A percentile compares a stretch with the other conserved stretches of the same genome.
Conservation (phyloP, 2,329 filamentous ascomycete genomes). For the Aspergillus sp. region DNA sequence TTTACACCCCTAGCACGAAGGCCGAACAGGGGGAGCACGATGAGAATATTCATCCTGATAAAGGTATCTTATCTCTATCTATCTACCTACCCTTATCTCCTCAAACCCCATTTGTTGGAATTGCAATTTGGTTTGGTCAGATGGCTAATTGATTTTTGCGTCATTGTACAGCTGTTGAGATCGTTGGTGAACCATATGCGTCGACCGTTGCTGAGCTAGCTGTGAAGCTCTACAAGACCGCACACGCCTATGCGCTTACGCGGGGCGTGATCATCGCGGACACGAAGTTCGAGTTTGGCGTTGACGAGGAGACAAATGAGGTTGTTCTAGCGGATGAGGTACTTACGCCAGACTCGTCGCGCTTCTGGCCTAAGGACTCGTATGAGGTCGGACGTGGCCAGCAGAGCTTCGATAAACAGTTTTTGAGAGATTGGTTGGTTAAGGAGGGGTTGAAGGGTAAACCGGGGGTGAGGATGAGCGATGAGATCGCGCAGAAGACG, state of each 20-base stretch:
- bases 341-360: constrained; percentile 76
- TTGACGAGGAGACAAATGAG: constrained; percentile 63
- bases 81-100: not conserved
- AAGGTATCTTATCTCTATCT: constrained; percentile 44
- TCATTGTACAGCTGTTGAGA: constrained; percentile 46
- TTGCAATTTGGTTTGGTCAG: not conserved
- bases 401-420: constrained; percentile 87
- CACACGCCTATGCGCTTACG: constrained; percentile 45
- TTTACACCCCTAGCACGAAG: constrained; percentile 84
- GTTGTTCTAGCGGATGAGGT: constrained; percentile 82
- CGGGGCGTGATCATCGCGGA: constrained; percentile 76
- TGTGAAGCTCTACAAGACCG: constrained; percentile 61
- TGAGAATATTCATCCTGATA: constrained; percentile 77
- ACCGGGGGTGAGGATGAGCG: constrained; percentile 69
- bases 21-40: constrained; percentile 76
- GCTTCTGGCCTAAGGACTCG: constrained; percentile 78
- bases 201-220: constrained; percentile 64
- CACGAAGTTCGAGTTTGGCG: constrained; percentile 75
- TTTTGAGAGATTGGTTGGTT: constrained; percentile 78
- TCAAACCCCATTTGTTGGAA: not conserved
- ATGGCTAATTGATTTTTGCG: not conserved
- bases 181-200: constrained; percentile 67
- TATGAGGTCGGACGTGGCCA: constrained; percentile 74
- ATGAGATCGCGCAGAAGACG: constrained; percentile 69
- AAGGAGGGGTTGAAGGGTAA: constrained; percentile 71